These are phyloP conservation scores for Nitzschia sp. DNA, from an alignment of 108 stramenopile genomes.

Conservation along the genomic window DNA sequence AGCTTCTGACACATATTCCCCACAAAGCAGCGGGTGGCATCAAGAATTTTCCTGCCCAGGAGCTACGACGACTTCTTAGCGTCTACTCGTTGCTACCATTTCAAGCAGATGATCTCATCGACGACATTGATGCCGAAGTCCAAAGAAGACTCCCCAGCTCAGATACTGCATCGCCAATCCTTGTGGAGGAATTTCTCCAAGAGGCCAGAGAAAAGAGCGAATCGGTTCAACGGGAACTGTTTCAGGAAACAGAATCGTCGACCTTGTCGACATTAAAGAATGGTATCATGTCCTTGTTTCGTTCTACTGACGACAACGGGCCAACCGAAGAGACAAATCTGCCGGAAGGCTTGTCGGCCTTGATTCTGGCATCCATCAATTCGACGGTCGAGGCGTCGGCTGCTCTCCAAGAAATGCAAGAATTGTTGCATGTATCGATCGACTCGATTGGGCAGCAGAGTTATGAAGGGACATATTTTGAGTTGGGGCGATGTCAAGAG, in stretches of 20 bases:
- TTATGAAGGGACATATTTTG: conserved; percentile 30
- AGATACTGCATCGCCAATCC: neutral
- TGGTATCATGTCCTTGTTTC: conserved; percentile 15
- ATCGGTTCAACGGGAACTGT: conserved; percentile 18
- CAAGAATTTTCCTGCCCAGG: conserved; percentile 18
- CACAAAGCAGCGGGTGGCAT: neutral
- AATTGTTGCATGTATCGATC: conserved; percentile 3
- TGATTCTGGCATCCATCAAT: conserved; percentile 26
- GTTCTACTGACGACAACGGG: neutral
- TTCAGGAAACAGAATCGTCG: conserved; percentile 11
- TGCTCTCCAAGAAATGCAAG: conserved; percentile 8
- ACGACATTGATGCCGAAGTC: conserved; percentile 21
- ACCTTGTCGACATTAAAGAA: conserved; percentile 17
- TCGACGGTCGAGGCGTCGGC: conserved; percentile 7
- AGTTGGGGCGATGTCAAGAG: conserved; percentile 47
- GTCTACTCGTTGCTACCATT: conserved; percentile 41
- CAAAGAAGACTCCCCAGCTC: neutral
- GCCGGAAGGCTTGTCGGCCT: conserved; percentile 22
- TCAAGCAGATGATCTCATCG: conserved; percentile 40
- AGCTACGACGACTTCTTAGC: conserved; percentile 33
- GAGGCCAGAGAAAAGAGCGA: conserved; percentile 12
- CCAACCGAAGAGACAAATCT: neutral
- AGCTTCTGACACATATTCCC: neutral
- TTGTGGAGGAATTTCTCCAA: conserved; percentile 18
- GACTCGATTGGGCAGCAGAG: conserved; percentile 20